Evolutionary conservation across 805 yeast genomes (phyloP).

Genomic region (Wickerhamomyces alni): DNA sequence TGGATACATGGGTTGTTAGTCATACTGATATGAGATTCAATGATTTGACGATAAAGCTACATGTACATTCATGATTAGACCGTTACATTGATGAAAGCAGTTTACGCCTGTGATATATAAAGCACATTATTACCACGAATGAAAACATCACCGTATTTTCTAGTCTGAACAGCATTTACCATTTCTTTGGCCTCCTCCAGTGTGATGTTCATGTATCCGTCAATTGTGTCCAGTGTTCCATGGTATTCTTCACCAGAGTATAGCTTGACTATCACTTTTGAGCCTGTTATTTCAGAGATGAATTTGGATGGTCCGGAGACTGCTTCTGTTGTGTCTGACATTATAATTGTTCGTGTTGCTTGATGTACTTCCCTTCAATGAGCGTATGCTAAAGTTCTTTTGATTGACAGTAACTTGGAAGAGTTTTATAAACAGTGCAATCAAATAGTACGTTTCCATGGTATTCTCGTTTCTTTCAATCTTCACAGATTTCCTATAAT

Average conservation of each 20-base stretch:
- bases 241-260: slow-evolving; percentile 83
- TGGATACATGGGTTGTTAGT: too few relatives aligned
- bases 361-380: too few relatives aligned
- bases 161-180: slow-evolving; percentile 42
- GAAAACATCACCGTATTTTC: slow-evolving; percentile 70
- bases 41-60: too few relatives aligned
- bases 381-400: too few relatives aligned
- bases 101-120: not conserved
- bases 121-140: slow-evolving; percentile 68
- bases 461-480: too few relatives aligned
- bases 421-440: too few relatives aligned
- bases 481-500: too few relatives aligned
- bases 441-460: too few relatives aligned
- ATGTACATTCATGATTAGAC: slow-evolving; percentile 3
- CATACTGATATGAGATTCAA: too few relatives aligned
- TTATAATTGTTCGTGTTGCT: not conserved
- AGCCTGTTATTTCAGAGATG: slow-evolving; percentile 72
- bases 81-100: slow-evolving; percentile 6
- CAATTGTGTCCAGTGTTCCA: slow-evolving; percentile 80
- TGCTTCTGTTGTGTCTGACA: slow-evolving; percentile 7
- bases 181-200: slow-evolving; percentile 71
- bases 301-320: slow-evolving; percentile 66
- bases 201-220: slow-evolving; percentile 95
- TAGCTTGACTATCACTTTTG: slow-evolving; percentile 74
- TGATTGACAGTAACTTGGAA: too few relatives aligned